Evolutionary conservation across 1,139 yeast species (phyloP), one percentile per base, ranked within the genome.

Genomic region (Saccharomyces hybrid): DNA sequence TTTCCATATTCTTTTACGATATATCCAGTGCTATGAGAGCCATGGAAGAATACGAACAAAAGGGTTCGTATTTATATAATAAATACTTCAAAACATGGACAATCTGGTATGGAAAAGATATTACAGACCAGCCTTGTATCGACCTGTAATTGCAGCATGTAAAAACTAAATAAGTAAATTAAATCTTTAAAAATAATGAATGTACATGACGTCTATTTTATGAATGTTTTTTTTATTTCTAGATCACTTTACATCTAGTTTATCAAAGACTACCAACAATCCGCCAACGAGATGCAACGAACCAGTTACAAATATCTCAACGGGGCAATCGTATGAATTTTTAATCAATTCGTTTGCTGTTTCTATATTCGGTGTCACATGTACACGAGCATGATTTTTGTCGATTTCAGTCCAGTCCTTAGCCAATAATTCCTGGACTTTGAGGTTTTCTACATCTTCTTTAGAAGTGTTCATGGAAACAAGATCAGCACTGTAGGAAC

Each of bases 251-350:
- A 8, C 47, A 12, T 14, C 28, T 32, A 61, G 58, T 5, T 68
- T 72, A 60, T 88, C 96, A 52, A 88, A 75, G 5, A 91, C 97
- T 2, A 90, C 93, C 52, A 93, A 74, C 57, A 93, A 80, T 0
- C 99, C 99, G 19, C 99, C 99, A 9, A 93, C 96, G 54, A 95
- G 75, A 70, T 91, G 96, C 59, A 95, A 75, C 26, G 98, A 91
- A 1, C 99, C 99, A 58, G 96, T 88, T 0, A 90, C 97, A 72
- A 90, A 85, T 1, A 90, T 95, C 61, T 90, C 91, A 21, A 83
- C 73, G 2, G 72, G 70, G 7, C 65, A 64, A 8, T 57, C 29
- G 19, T 71, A 57, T 24, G 56, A 24, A 6, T 51, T 48, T 71
- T 79, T 67, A 67, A 81, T 64, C 70, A 78, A 75, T 46, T 81